Evolutionary conservation across 2,329 filamentous ascomycete genomes (phyloP).

Genomic region (Teratosphaeria viscida): DNA sequence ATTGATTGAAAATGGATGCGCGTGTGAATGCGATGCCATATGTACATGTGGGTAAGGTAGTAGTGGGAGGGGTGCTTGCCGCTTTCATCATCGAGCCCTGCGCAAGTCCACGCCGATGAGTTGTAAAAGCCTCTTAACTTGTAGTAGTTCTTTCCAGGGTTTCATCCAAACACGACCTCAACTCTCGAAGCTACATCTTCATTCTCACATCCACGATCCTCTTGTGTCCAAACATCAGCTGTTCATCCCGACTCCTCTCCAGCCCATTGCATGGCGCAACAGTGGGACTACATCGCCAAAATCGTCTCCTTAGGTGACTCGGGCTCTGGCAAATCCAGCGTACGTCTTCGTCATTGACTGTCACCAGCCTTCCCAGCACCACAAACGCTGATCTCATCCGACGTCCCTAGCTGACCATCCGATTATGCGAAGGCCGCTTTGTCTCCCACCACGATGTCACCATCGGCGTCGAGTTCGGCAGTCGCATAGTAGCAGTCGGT

Average conservation of each 20-base stretch:
- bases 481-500: slow-evolving; percentile 81
- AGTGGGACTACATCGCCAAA: slow-evolving; percentile 99
- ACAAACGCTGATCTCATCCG: slow-evolving; percentile 5
- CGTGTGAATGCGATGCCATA: background rate
- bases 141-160: background rate
- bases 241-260: slow-evolving; percentile 7
- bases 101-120: background rate
- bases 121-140: background rate
- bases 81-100: background rate
- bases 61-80: background rate
- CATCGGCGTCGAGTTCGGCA: slow-evolving; percentile 93
- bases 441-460: slow-evolving; percentile 91
- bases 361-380: background rate
- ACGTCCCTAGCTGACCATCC: slow-evolving; percentile 62
- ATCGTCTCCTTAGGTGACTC: slow-evolving; percentile 96
- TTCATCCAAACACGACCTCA: background rate
- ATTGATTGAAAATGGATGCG: background rate
- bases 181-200: background rate
- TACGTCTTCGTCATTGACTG: slow-evolving; percentile 24
- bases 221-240: background rate
- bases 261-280: slow-evolving; percentile 23
- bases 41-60: background rate
- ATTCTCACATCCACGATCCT: background rate
- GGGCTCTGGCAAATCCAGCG: slow-evolving; percentile 83
- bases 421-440: slow-evolving; percentile 93